Conservation (phyloP, 2,329 filamentous ascomycete species). For the Aureobasidium vineae region DNA sequence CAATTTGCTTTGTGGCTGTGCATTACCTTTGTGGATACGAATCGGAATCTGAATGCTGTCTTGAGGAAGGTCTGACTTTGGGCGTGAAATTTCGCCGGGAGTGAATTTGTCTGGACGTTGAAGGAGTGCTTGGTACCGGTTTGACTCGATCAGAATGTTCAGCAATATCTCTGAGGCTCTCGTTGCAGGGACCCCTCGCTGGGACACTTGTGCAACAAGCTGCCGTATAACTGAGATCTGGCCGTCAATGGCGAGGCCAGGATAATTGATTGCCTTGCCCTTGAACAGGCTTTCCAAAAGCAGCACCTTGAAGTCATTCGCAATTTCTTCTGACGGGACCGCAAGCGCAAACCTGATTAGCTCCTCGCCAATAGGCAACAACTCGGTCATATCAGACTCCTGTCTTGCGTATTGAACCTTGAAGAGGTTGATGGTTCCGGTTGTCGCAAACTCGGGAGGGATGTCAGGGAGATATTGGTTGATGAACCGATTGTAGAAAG, state of each 20-base stretch:
- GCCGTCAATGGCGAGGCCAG: not conserved
- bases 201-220: conserved; percentile 61
- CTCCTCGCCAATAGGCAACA: not conserved
- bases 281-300: not conserved
- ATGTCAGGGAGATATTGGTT: conserved; percentile 58
- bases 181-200: not conserved
- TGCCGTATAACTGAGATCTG: conserved; percentile 64
- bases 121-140: not conserved
- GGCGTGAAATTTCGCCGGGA: not conserved
- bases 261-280: conserved; percentile 1
- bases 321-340: not conserved
- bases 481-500: conserved; percentile 51
- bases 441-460: conserved; percentile 58
- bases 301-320: not conserved
- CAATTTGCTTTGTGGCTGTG: not conserved
- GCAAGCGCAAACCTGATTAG: conserved; percentile 6
- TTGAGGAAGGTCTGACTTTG: too few species aligned
- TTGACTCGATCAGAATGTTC: not conserved
- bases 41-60: conserved; percentile 19
- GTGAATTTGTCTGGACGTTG: not conserved
- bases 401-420: not conserved
- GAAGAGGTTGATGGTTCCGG: conserved; percentile 26
- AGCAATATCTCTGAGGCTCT: not conserved
- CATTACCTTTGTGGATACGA: not conserved
- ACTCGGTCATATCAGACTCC: not conserved